Evolutionary conservation across 768 basidiomycete genomes (phyloP).

Genomic region (Hydnomerulius pinastri): DNA sequence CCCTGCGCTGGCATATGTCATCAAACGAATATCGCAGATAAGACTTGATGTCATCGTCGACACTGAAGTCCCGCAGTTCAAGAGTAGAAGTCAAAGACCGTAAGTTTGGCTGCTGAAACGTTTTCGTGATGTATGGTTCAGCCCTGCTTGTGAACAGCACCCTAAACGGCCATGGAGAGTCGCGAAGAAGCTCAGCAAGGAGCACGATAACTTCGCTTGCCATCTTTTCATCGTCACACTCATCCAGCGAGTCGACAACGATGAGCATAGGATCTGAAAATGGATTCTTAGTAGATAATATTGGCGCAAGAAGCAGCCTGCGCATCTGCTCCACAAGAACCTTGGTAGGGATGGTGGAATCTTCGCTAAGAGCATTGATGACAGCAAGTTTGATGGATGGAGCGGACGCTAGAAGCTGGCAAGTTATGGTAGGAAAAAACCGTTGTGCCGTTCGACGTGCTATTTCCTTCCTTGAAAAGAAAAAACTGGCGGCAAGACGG

Average conservation of each 20-base stretch:
- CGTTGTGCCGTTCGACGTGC: slow-evolving; percentile 20
- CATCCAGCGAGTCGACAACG: slow-evolving; percentile 24
- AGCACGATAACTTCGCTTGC: slow-evolving; percentile 24
- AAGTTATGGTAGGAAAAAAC: slow-evolving; percentile 34
- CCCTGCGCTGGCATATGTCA: slow-evolving; percentile 5
- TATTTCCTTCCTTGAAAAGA: slow-evolving; percentile 31
- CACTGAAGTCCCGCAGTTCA: slow-evolving; percentile 20
- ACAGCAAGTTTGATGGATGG: slow-evolving; percentile 19
- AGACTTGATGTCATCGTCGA: slow-evolving; percentile 23
- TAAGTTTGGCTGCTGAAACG: slow-evolving; percentile 20
- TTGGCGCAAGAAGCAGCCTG: slow-evolving; percentile 25
- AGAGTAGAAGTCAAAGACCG: slow-evolving; percentile 6
- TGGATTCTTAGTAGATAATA: slow-evolving; percentile 6
- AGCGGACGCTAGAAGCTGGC: slow-evolving; percentile 25
- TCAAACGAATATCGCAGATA: slow-evolving; percentile 25
- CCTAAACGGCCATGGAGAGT: slow-evolving; percentile 23
- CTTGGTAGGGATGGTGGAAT: slow-evolving; percentile 23
- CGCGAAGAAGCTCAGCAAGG: slow-evolving; percentile 14
- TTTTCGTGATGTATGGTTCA: slow-evolving; percentile 17
- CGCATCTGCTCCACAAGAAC: slow-evolving; percentile 25
- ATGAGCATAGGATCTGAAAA: slow-evolving; percentile 19
- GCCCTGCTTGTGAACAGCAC: slow-evolving; percentile 27
- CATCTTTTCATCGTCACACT: slow-evolving; percentile 26
- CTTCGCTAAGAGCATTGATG: slow-evolving; percentile 18
- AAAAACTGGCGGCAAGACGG: slow-evolving; percentile 36